Evolutionary conservation across 768 basidiomycete genomes (phyloP).

Genomic region (Serendipita sp.): DNA sequence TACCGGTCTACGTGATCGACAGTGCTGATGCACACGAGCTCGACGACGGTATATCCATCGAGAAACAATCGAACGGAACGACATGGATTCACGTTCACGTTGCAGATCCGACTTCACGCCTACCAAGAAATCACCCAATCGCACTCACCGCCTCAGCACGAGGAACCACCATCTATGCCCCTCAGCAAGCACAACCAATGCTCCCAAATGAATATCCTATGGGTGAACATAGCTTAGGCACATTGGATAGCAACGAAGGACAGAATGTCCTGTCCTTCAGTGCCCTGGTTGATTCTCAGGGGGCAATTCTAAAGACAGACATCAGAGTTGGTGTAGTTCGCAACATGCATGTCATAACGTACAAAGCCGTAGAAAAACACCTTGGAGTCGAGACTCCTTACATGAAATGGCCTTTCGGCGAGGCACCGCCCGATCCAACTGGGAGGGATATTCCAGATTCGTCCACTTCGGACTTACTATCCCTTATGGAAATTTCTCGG

Average conservation of each 20-base stretch:
- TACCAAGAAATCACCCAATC: conserved; percentile 54
- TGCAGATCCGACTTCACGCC: conserved; percentile 73
- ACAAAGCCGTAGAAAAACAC: conserved; percentile 46
- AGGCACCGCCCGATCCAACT: not conserved
- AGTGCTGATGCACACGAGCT: conserved; percentile 65
- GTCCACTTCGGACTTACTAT: not conserved
- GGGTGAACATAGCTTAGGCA: conserved; percentile 33
- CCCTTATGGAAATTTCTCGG: not conserved
- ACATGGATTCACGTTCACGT: conserved; percentile 84
- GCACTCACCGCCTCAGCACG: conserved; percentile 39
- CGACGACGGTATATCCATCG: conserved; percentile 85
- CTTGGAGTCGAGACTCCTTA: conserved; percentile 21
- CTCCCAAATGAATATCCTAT: conserved; percentile 40
- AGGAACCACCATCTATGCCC: conserved; percentile 44
- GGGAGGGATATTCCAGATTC: not conserved
- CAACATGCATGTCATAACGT: conserved; percentile 48
- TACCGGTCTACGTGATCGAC: conserved; percentile 79
- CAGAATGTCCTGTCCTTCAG: conserved; percentile 72
- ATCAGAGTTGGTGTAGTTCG: conserved; percentile 59
- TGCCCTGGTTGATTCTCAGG: conserved; percentile 40
- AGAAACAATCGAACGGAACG: conserved; percentile 37
- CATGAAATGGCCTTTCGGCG: conserved; percentile 6
- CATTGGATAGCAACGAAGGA: conserved; percentile 19
- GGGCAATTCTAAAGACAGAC: conserved; percentile 51
- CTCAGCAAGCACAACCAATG: conserved; percentile 50